These are phyloP conservation scores for Peltaster fructicola DNA, from an alignment of 2,329 filamentous ascomycete genomes.

Conservation along the genomic window DNA sequence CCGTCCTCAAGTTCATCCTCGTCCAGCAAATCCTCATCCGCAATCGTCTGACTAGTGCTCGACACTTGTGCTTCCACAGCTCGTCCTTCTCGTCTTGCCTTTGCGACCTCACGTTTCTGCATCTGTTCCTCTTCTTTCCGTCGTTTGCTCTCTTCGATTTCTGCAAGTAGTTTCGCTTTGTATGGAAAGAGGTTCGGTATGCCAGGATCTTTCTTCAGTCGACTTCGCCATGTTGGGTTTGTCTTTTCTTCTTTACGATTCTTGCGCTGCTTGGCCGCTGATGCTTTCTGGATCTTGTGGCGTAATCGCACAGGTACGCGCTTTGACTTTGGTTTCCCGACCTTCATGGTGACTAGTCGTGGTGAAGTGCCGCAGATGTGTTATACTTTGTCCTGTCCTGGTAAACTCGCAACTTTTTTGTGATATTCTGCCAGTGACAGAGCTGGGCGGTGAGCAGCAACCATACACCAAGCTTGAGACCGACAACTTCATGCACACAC, in stretches of 20 bases:
- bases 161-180: conserved; percentile 85
- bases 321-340: conserved; percentile 70
- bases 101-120: conserved; percentile 52
- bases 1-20: conserved; percentile 36
- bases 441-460: no score
- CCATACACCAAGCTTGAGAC: no score
- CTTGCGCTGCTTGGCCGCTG: conserved; percentile 80
- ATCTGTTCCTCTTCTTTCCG: conserved; percentile 64
- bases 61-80: conserved; percentile 14
- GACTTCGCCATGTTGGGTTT: conserved; percentile 92
- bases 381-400: no score
- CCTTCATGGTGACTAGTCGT: conserved; percentile 13
- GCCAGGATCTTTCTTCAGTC: conserved; percentile 92
- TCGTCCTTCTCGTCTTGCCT: conserved; percentile 22
- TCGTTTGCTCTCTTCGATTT: conserved; percentile 78
- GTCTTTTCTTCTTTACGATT: conserved; percentile 77
- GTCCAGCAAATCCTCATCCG: conserved; percentile 22
- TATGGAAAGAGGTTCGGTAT: conserved; percentile 96
- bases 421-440: no score
- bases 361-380: conserved; percentile 40
- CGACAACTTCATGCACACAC: no score
- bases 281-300: conserved; percentile 90
- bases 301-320: conserved; percentile 73
- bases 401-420: no score
- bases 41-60: conserved; percentile 21